Conservation (phyloP, 768 basidiomycete genomes). For the Russula sp. region DNA sequence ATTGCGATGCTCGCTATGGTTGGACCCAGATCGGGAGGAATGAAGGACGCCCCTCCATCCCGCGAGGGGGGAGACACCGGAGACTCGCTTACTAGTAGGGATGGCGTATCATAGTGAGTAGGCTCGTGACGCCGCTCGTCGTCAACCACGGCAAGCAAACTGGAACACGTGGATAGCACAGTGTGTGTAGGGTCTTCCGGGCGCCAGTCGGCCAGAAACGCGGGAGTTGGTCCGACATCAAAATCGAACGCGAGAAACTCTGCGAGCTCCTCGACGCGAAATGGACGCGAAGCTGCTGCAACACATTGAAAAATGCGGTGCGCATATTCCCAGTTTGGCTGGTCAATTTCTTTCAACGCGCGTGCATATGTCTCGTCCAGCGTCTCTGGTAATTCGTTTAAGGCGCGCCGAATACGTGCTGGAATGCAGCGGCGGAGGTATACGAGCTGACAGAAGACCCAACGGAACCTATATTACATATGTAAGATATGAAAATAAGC, state of each 20-base stretch:
- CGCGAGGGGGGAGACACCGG: too few species aligned
- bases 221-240: not conserved
- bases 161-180: constrained; percentile 1
- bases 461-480: constrained; percentile 1
- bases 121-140: too few species aligned
- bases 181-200: not conserved
- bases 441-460: constrained; percentile 6
- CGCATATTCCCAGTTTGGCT: not conserved
- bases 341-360: not conserved
- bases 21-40: too few species aligned
- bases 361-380: constrained; percentile 12
- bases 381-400: not conserved
- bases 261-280: constrained; percentile 7
- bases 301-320: constrained; percentile 18
- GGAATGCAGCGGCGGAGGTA: not conserved
- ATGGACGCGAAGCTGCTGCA: not conserved
- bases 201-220: constrained; percentile 2
- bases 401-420: not conserved
- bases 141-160: not conserved
- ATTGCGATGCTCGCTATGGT: too few species aligned
- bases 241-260: constrained; percentile 13
- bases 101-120: too few species aligned
- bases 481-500: not conserved
- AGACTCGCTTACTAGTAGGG: too few species aligned
- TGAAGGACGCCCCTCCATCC: too few species aligned